phyloP scores from a whole-genome alignment of 75 land plant species.

The Gnetum montanum region DNA sequence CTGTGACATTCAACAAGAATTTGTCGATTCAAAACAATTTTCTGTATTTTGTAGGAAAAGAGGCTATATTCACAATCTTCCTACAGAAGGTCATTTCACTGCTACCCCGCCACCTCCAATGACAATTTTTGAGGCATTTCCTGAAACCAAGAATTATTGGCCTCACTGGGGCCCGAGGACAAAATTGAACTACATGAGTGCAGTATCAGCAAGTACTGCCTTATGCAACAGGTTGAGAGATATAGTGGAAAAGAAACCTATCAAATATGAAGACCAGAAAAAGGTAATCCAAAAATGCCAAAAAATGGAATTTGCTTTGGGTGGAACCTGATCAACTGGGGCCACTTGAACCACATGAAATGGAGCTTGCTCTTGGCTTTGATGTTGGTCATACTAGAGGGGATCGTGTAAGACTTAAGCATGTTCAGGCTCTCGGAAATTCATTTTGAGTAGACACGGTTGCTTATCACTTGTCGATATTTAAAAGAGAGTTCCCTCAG shows the following conservation, averaged over 20 bases:
- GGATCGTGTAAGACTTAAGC: conserved; percentile 10
- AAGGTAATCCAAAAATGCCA: conserved; percentile 22
- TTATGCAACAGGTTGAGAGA: neutral
- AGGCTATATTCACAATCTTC: conserved; percentile 61
- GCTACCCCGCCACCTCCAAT: conserved; percentile 26
- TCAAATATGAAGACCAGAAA: neutral
- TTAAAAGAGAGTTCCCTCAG: conserved; percentile 19
- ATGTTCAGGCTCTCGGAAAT: conserved; percentile 36
- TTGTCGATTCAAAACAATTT: conserved; percentile 33
- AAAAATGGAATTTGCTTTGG: conserved; percentile 48
- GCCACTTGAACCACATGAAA: conserved; percentile 41
- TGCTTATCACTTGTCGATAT: conserved; percentile 27
- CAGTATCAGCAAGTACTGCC: neutral
- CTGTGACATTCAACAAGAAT: conserved; percentile 34
- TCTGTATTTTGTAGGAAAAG: conserved; percentile 42
- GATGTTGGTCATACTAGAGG: conserved; percentile 38
- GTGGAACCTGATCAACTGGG: conserved; percentile 29
- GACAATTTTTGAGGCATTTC: conserved; percentile 44
- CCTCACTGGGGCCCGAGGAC: conserved; percentile 50
- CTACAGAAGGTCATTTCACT: conserved; percentile 26
- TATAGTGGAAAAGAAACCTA: conserved; percentile 7
- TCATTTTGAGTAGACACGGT: conserved; percentile 32
- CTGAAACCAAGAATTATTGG: conserved; percentile 31
- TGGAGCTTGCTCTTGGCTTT: conserved; percentile 40
- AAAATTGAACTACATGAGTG: conserved; percentile 11